Evolutionary conservation across 208 protist genomes (phyloP), one percentile per base, ranked within the genome.

Genomic region (Angomonas deanei): DNA sequence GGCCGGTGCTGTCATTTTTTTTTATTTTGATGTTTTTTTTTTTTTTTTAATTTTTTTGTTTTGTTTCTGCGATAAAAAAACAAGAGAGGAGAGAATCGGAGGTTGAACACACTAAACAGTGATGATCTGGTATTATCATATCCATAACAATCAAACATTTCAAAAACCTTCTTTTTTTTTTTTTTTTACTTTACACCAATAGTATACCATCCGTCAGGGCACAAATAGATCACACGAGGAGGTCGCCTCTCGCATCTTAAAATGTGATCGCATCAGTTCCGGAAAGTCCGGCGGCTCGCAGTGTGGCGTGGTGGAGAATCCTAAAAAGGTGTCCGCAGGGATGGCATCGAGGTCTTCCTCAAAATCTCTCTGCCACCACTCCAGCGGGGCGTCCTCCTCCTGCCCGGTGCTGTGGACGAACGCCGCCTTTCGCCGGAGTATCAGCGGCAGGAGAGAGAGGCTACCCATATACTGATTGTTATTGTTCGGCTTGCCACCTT

Each of bases 271-370:
- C 19, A 46, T 28, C 15, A 73, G 3, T 1, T 42, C 48, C 2
- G 46, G 54, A 47, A 84, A 90, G 61, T 90, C 83, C 8, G 70
- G 66, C 8, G 83, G 83, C 64, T 90, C 83, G 46, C 83, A 90
- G 52, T 90, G 79, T 28, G 83, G 79, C 1, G 83, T 86, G 1
- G 79, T 90, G 11, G 79, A 86, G 39, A 26, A 64, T 3, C 42
- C 13, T 11, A 90, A 57, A n/a, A 90, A 71, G 36, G 50, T 27
- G 15, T 33, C 38, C 15, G 75, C 64, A 0, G 83, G 68, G 21
- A 74, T 11, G 3, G 46, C 19, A 19, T 72, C 34, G n/a, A 71
- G 17, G 62, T 49, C 50, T 11, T 17, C 1, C 1, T n/a, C 54
- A n/a, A n/a, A 11, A 17, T 60, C 57, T 56, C 80, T 1, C 19